Conservation (phyloP, 257 asterid species). For the Nicotiana sylvestris region DNA sequence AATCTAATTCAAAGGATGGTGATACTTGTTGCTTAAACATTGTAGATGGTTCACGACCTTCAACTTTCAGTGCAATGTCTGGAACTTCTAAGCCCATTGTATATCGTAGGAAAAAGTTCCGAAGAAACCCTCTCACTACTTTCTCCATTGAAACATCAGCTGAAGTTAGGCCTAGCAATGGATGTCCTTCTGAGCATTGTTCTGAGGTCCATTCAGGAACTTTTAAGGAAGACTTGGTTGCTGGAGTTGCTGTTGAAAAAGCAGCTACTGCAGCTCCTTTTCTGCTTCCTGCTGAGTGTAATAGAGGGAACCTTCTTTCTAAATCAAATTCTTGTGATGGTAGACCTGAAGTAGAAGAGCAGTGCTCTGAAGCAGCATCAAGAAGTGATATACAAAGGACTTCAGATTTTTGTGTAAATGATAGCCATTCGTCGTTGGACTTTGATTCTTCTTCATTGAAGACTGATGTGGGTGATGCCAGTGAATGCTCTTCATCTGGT, state of each 20-base stretch:
- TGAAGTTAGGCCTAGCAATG: constrained; percentile 29
- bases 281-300: constrained; percentile 19
- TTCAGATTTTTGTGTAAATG: constrained; percentile 35
- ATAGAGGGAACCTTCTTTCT: constrained; percentile 25
- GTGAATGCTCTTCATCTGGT: constrained; percentile 75
- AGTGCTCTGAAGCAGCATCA: constrained; percentile 41
- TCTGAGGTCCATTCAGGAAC: constrained; percentile 39
- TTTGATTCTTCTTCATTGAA: constrained; percentile 36
- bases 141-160: constrained; percentile 21
- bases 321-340: constrained; percentile 36
- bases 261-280: constrained; percentile 23
- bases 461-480: constrained; percentile 43
- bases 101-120: constrained; percentile 29
- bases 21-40: constrained; percentile 16
- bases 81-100: constrained; percentile 27
- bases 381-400: constrained; percentile 31
- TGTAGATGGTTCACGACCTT: constrained; percentile 17
- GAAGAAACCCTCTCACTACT: constrained; percentile 21
- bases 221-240: constrained; percentile 28
- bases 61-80: constrained; percentile 21
- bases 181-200: constrained; percentile 37
- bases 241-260: constrained; percentile 30
- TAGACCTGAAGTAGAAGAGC: constrained; percentile 26
- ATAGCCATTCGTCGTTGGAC: constrained; percentile 61
- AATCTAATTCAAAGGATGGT: constrained; percentile 16